Evolutionary conservation across 2,329 filamentous ascomycete genomes (phyloP).

Genomic region (Whalleya microplaca): DNA sequence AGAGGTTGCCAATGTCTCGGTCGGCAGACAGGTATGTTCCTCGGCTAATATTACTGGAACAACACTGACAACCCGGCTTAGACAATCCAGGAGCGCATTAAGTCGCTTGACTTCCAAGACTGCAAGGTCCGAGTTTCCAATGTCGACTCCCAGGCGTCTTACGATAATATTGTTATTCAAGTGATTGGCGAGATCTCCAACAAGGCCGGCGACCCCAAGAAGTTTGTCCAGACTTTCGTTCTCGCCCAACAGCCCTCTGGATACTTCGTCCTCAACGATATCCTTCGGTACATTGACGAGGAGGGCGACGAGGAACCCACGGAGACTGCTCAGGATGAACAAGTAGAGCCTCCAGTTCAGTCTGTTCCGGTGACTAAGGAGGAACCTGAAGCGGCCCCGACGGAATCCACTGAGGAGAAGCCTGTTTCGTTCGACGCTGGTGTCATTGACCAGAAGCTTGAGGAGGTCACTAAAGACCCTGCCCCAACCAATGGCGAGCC

Average conservation of each 20-base stretch:
- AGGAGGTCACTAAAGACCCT: constrained; percentile 57
- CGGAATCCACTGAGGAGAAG: constrained; percentile 43
- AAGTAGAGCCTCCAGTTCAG: constrained; percentile 34
- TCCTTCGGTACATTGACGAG: constrained; percentile 89
- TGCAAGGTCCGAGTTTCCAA: constrained; percentile 98
- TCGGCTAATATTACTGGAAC: constrained; percentile 8
- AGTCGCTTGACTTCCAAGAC: constrained; percentile 90
- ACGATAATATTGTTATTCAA: constrained; percentile 93
- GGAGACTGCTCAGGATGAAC: constrained; percentile 41
- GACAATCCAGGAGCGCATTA: constrained; percentile 94
- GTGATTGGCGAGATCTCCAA: constrained; percentile 98
- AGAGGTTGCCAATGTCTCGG: constrained; percentile 81
- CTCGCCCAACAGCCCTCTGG: constrained; percentile 94
- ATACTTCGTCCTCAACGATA: constrained; percentile 98
- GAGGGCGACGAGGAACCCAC: constrained; percentile 75
- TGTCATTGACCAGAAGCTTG: constrained; percentile 75
- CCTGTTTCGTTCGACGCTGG: constrained; percentile 42
- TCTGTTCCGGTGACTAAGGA: constrained; percentile 38
- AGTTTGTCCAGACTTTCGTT: constrained; percentile 97
- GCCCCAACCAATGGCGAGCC: constrained; percentile 49
- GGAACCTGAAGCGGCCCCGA: constrained; percentile 35
- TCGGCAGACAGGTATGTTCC: constrained; percentile 79
- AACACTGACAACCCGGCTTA: constrained; percentile 42
- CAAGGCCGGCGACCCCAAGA: constrained; percentile 87
- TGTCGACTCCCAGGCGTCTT: constrained; percentile 93